These are phyloP conservation scores for Canariomyces notabilis DNA, from an alignment of 2,329 filamentous ascomycete species.

Conservation along the genomic window DNA sequence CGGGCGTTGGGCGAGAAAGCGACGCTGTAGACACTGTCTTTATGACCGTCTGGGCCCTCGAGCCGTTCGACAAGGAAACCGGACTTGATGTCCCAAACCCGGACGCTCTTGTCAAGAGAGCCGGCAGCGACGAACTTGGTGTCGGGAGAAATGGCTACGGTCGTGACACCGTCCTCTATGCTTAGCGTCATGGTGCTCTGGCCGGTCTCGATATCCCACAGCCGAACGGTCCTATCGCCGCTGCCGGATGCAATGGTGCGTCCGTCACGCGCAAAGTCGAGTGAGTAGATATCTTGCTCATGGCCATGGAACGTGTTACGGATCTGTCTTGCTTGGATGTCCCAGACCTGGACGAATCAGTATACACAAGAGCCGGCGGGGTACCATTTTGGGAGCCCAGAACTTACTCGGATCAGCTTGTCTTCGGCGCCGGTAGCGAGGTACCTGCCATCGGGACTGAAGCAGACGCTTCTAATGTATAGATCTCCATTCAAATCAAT, in stretches of 20 bases:
- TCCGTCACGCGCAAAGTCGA: slow-evolving; percentile 91
- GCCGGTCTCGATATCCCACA: slow-evolving; percentile 91
- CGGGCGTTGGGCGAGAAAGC: slow-evolving; percentile 92
- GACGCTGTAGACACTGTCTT: slow-evolving; percentile 94
- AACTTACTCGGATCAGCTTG: slow-evolving; percentile 83
- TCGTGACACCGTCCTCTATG: slow-evolving; percentile 96
- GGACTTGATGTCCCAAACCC: slow-evolving; percentile 88
- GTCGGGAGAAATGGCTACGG: slow-evolving; percentile 93
- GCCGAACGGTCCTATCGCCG: slow-evolving; percentile 86
- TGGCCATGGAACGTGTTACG: slow-evolving; percentile 93
- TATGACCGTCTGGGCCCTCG: slow-evolving; percentile 89
- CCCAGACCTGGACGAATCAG: slow-evolving; percentile 68
- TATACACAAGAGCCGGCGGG: no score
- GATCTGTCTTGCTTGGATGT: slow-evolving; percentile 77
- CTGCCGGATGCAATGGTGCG: slow-evolving; percentile 93
- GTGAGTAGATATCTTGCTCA: slow-evolving; percentile 96
- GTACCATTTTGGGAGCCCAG: no score
- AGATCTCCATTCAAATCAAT: slow-evolving; percentile 86
- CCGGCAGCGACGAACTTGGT: slow-evolving; percentile 91
- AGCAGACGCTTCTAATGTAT: slow-evolving; percentile 97
- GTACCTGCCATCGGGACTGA: slow-evolving; percentile 92
- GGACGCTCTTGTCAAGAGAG: slow-evolving; percentile 93
- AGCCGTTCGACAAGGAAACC: slow-evolving; percentile 86
- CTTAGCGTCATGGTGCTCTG: slow-evolving; percentile 77
- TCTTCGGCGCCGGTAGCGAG: slow-evolving; percentile 96